Evolutionary conservation across 1,139 yeast genomes (phyloP).

Genomic region (Yamadazyma pseudoaaseri): DNA sequence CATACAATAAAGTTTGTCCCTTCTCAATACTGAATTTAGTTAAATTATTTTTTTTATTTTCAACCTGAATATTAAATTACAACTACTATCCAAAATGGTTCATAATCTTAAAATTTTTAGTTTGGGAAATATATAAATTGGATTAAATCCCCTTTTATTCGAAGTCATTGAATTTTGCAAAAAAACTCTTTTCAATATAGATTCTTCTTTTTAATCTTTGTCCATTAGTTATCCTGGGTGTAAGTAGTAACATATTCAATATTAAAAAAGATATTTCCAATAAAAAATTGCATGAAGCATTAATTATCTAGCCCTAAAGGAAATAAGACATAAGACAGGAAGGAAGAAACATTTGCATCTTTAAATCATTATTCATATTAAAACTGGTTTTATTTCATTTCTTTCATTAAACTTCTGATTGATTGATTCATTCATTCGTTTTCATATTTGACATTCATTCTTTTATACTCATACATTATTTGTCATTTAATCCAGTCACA

Average conservation of each 20-base stretch:
- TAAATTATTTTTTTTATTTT: neutral
- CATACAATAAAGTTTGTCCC: conserved; percentile 1
- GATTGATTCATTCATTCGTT: conserved; percentile 8
- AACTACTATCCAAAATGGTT: neutral
- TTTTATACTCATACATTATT: neutral
- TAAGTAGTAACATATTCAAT: neutral
- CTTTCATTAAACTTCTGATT: conserved; percentile 10
- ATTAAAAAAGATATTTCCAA: neutral
- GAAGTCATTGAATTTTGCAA: neutral
- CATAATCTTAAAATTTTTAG: neutral
- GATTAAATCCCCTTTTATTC: conserved; percentile 1
- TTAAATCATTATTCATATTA: neutral
- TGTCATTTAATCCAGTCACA: conserved; percentile 1
- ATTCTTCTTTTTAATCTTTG: neutral
- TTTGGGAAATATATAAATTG: conserved; percentile 1
- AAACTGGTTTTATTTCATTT: conserved; percentile 7
- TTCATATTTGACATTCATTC: conserved; percentile 3
- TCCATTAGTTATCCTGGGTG: neutral
- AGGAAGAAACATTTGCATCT: neutral
- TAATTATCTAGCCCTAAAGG: neutral
- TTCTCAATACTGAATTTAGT: neutral
- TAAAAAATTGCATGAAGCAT: neutral
- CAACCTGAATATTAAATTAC: conserved; percentile 1
- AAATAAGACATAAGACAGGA: neutral
- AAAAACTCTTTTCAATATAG: neutral